Conservation (phyloP, 2,329 filamentous ascomycete genomes). For the Pestalotiopsis sp. region DNA sequence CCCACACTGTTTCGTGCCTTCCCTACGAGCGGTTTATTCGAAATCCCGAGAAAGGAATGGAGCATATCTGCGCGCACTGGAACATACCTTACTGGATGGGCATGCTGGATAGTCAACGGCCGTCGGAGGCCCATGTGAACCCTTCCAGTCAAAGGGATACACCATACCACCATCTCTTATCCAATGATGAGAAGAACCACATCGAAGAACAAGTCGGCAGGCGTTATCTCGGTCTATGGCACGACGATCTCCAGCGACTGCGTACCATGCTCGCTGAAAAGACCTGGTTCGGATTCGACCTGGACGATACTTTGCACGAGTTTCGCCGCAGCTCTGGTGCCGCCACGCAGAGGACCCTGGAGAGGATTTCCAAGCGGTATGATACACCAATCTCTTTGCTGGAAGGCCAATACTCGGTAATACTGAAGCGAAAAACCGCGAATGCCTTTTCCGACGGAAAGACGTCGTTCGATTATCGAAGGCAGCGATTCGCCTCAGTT, state of each 20-base stretch:
- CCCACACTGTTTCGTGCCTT: neutral
- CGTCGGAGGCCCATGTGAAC: neutral
- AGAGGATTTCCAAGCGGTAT: slow-evolving; percentile 26
- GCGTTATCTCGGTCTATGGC: neutral
- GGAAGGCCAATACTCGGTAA: slow-evolving; percentile 30
- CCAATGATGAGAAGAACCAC: neutral
- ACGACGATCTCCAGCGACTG: slow-evolving; percentile 7
- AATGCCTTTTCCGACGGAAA: slow-evolving; percentile 47
- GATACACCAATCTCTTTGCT: slow-evolving; percentile 18
- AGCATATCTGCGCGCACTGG: neutral
- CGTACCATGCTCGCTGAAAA: slow-evolving; percentile 20
- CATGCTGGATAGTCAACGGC: neutral
- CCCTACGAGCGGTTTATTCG: neutral
- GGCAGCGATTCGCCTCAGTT: slow-evolving; percentile 38
- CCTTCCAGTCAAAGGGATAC: neutral
- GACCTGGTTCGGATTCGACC: slow-evolving; percentile 47
- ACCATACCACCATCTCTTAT: neutral
- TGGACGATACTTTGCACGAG: slow-evolving; percentile 51
- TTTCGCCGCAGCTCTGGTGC: slow-evolving; percentile 42
- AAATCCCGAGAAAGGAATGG: neutral
- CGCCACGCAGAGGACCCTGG: slow-evolving; percentile 37
- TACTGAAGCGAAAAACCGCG: slow-evolving; percentile 37
- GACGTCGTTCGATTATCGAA: slow-evolving; percentile 43
- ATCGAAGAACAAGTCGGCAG: neutral
- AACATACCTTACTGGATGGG: neutral